phyloP scores from a whole-genome alignment of 2,329 filamentous ascomycete genomes.

The Corynespora cassiicola region DNA sequence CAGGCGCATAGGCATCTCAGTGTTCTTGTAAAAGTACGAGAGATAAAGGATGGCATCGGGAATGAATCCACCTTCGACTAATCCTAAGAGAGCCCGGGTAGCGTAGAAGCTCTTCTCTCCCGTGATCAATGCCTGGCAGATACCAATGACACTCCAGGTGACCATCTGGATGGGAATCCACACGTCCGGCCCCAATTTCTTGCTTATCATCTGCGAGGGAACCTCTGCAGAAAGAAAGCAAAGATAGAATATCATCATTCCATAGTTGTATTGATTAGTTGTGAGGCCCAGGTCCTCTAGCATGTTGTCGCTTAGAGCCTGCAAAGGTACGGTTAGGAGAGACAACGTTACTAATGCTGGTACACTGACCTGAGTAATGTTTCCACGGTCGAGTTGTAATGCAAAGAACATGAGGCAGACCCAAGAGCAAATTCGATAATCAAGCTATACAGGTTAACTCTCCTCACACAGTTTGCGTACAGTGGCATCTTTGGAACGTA shows the following conservation, averaged over 20 bases:
- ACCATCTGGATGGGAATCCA: slow-evolving; percentile 47
- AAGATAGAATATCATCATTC: slow-evolving; percentile 67
- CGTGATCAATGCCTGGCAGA: slow-evolving; percentile 12
- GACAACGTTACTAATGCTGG: slow-evolving; percentile 1
- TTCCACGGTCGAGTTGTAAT: slow-evolving; percentile 10
- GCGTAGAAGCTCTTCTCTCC: slow-evolving; percentile 11
- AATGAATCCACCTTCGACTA: slow-evolving; percentile 65
- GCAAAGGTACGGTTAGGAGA: slow-evolving; percentile 23
- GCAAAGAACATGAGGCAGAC: slow-evolving; percentile 10
- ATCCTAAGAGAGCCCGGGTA: slow-evolving; percentile 51
- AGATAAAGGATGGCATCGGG: slow-evolving; percentile 67
- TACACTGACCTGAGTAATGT: slow-evolving; percentile 2
- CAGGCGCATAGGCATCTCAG: slow-evolving; percentile 67
- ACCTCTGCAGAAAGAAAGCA: slow-evolving; percentile 70
- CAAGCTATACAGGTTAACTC: too few relatives aligned
- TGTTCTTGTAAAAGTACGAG: slow-evolving; percentile 72
- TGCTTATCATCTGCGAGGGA: slow-evolving; percentile 49
- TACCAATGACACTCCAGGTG: slow-evolving; percentile 12
- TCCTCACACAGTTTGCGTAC: too few relatives aligned
- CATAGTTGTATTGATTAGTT: slow-evolving; percentile 22
- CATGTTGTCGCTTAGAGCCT: slow-evolving; percentile 1
- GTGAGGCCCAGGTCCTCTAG: slow-evolving; percentile 10
- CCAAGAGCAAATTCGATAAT: slow-evolving; percentile 10
- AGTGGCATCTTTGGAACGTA: too few relatives aligned
- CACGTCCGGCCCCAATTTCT: slow-evolving; percentile 46